phyloP scores from a whole-genome alignment of 2,329 filamentous ascomycete genomes.

The Aspergillus sp. region DNA sequence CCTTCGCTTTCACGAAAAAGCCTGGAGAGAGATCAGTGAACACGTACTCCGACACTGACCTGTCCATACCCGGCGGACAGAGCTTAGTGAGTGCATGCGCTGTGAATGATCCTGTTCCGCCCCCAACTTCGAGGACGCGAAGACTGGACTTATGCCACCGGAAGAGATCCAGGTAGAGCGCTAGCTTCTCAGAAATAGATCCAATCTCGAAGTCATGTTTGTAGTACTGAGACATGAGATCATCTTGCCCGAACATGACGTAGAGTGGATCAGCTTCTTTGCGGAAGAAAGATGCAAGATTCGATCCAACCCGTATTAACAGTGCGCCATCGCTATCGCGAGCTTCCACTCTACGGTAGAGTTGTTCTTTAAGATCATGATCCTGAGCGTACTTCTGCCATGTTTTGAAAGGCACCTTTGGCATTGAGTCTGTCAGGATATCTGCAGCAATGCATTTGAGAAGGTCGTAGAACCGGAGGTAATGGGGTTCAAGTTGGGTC shows the following conservation, averaged over 20 bases:
- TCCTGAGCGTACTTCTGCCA: conserved; percentile 25
- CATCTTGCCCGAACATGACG: conserved; percentile 37
- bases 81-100: conserved; percentile 13
- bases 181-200: not conserved
- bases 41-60: conserved; percentile 7
- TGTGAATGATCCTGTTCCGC: conserved; percentile 34
- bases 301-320: conserved; percentile 31
- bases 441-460: conserved; percentile 24
- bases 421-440: conserved; percentile 24
- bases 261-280: conserved; percentile 34
- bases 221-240: conserved; percentile 34
- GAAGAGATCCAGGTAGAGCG: not conserved
- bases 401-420: conserved; percentile 24
- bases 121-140: conserved; percentile 30
- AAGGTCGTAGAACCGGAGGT: conserved; percentile 33
- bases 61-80: not conserved
- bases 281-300: conserved; percentile 31
- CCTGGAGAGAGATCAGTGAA: conserved; percentile 29
- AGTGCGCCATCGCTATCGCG: conserved; percentile 34
- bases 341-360: conserved; percentile 24
- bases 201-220: conserved; percentile 24
- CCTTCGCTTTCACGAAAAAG: conserved; percentile 34
- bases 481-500: conserved; percentile 25
- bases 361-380: conserved; percentile 21
- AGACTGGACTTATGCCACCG: not conserved